Base-by-base conservation (phyloP, 805 yeast species). In the Candida bentonensis region DNA sequence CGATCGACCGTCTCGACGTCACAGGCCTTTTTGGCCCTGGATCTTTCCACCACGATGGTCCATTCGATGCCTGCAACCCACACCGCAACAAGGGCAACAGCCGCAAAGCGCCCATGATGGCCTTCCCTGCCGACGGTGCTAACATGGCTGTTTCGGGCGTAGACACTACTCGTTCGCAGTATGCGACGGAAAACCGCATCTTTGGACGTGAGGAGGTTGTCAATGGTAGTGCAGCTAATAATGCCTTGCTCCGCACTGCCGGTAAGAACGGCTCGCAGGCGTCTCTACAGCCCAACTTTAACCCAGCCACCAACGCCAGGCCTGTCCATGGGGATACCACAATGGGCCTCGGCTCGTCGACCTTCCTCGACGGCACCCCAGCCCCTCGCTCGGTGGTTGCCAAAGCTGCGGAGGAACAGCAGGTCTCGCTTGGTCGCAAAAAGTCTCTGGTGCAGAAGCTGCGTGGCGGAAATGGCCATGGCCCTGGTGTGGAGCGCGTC, bases 11-110 rank as follows among this genome's bases (percentile, higher is more conserved):
- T 63, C 70, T 92, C 56, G 98, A 92, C 62, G 98, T 89, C 41
- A 88, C 96, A 11, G 96, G 95, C 1, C 72, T 88, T 49, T 88
- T 84, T 59, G 96, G 96, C 22, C 79, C 84, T 42, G 85, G 86
- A 15, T 85, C 94, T 2, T 92, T 92, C 72, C 98, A 92, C 63
- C 97, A 92, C 62, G 98, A 92, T 65, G 98, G 98, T 11, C 98
- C 98, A 15, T 92, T 92, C 60, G 98, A 92, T 61, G 98, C 98
- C 1, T 89, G 97, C 62, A 83, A 94, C 2, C 97, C 98, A 4
- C 95, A 85, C 62, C 78, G 97, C 61, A 92, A 92, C 64, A 83
- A 82, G 64, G 66, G 64, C 45, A 28, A 49, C 51, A 67, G 70
- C 33, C 72, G 68, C 57, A 78, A 76, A 40, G 95, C 96, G 0